Percentiles rank a stretch among this genome's conserved stretches.
phyloP scores from a whole-genome alignment of 768 basidiomycete species.

The Leccinum rimulosum region DNA sequence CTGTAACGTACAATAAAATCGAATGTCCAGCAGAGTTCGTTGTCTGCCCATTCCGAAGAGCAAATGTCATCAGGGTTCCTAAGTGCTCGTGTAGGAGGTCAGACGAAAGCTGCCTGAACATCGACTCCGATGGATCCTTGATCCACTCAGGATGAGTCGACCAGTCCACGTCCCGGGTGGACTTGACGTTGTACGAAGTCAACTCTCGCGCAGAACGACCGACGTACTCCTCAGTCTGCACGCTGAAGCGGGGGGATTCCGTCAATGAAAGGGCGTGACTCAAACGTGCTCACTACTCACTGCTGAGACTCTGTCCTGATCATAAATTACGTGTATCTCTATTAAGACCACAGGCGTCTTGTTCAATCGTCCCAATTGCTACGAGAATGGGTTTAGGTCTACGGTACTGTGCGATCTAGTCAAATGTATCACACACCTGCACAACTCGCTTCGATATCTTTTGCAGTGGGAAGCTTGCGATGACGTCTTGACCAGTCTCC shows the following conservation, averaged over 20 bases:
- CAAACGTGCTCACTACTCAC: constrained; percentile 45
- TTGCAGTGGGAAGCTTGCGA: constrained; percentile 58
- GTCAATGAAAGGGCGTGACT: neutral
- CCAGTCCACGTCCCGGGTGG: constrained; percentile 42
- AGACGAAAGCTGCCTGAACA: constrained; percentile 21
- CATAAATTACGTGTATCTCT: constrained; percentile 69
- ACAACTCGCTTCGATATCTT: constrained; percentile 57
- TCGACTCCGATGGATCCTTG: constrained; percentile 22
- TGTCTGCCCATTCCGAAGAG: constrained; percentile 48
- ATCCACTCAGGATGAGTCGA: constrained; percentile 32
- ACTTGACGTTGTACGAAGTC: constrained; percentile 40
- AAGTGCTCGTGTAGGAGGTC: constrained; percentile 24
- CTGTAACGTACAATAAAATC: constrained; percentile 31
- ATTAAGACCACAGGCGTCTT: constrained; percentile 49
- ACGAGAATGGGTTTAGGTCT: neutral
- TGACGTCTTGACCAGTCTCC: constrained; percentile 45
- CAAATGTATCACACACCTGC: constrained; percentile 34
- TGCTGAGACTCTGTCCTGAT: constrained; percentile 61
- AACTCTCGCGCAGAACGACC: constrained; percentile 45
- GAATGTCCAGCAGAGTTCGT: constrained; percentile 54
- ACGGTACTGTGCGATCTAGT: too few relatives aligned
- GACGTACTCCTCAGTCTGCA: constrained; percentile 47
- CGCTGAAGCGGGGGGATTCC: constrained; percentile 28
- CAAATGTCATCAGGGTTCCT: constrained; percentile 16
- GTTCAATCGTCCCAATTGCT: constrained; percentile 64